Conservation (phyloP, 192 early-diverging fungal genomes). For the Coemansia sp. region DNA sequence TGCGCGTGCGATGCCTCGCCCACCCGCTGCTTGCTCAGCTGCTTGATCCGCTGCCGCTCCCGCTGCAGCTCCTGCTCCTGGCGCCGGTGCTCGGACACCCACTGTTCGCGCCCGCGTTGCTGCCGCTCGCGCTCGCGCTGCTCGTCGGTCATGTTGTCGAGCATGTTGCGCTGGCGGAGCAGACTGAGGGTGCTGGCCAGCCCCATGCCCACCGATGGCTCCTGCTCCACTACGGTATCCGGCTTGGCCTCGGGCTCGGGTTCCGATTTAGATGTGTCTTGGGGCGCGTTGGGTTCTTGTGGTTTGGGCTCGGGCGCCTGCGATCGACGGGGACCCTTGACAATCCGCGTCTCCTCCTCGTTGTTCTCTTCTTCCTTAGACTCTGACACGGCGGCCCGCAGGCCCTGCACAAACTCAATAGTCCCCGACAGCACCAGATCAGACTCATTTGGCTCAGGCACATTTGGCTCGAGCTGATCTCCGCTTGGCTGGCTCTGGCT, state of each 20-base stretch:
- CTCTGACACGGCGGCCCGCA: conserved; percentile 25
- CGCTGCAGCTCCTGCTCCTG: conserved; percentile 58
- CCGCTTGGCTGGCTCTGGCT: no score
- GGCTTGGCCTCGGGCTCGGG: not conserved
- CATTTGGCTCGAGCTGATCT: no score
- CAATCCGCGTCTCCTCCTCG: conserved; percentile 12
- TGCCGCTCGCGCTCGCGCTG: conserved; percentile 62
- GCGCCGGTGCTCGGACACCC: conserved; percentile 70
- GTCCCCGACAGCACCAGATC: conserved; percentile 81
- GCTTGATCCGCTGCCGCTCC: conserved; percentile 70
- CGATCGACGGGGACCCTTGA: not conserved
- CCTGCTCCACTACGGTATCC: conserved; percentile 17
- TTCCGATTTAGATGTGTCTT: not conserved
- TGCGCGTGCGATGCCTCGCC: not conserved
- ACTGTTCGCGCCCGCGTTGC: conserved; percentile 48
- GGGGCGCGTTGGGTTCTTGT: not conserved
- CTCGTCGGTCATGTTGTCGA: conserved; percentile 64
- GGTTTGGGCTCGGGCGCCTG: not conserved
- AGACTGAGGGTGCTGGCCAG: conserved; percentile 81
- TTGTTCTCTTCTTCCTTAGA: conserved; percentile 3
- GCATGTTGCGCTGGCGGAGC: conserved; percentile 74
- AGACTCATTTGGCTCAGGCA: not conserved
- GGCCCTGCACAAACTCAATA: conserved; percentile 80
- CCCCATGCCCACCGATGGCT: conserved; percentile 77
- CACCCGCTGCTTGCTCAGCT: conserved; percentile 30